Base-by-base conservation (phyloP, 305 asterid species). In the Fraxinus nigra region DNA sequence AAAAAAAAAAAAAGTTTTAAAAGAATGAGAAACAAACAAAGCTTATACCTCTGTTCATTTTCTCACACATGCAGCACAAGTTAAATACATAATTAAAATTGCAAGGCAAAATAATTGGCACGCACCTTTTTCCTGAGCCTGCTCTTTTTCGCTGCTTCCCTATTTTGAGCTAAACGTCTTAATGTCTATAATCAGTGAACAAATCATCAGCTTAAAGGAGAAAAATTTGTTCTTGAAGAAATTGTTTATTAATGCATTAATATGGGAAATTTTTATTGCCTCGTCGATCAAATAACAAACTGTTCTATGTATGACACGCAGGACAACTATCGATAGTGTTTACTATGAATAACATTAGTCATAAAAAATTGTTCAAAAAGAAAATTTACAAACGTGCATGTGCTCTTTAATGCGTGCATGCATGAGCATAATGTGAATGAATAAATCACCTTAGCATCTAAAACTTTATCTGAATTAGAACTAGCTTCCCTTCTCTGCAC, bases 131-230 rank as follows among this genome's bases (percentile, higher is more conserved):
- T 96, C 72, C 98, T 91, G 70, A 93, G 93, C 87, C 99, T 93
- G 92, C 99, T 96, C 85, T 93, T 96, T 85, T 89, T 92, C 78
- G 99, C 99, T 54, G 99, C 99, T 90, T 94, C 99, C 89, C 99
- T 90, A 85, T 96, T 96, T 86, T 96, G 99, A 59, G 99, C 99
- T 87, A 96, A 90, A 82, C 99, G 97, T 84, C 98, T 93, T 91
- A 96, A 54, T 48, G 97, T 93, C 99, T 96, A 90, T n/a, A 86
- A 75, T 65, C 63, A 83, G 18, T 4, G 34, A 78, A 20, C 38
- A 82, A 7, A 83, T 35, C n/a, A 56, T 40, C 59, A 82, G 38
- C 34, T 72, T 87, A 85, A 84, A 84, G 63, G 22, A 82, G 34
- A 32, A 78, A 32, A n/a, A 63, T 11, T 22, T 16, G 63, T 51